phyloP scores from a whole-genome alignment of 2,329 filamentous ascomycete genomes.

The Colletotrichum musicola region DNA sequence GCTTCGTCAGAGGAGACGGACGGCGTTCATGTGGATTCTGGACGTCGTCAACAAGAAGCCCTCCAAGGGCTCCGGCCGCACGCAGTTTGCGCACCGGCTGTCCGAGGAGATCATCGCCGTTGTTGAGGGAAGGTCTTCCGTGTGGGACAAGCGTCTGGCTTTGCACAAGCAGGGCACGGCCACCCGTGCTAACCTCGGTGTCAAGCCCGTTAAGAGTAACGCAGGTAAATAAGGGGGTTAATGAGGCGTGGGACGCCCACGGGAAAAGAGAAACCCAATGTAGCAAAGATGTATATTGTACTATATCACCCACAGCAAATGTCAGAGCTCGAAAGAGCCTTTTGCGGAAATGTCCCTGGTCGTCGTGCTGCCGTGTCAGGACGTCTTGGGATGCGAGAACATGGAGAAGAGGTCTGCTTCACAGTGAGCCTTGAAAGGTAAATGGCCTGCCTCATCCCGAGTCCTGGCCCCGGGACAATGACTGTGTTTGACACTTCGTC shows the following conservation, averaged over 20 bases:
- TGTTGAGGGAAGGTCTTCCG: conserved; percentile 84
- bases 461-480: too few species aligned
- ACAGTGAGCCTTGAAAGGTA: too few species aligned
- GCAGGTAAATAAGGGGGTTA: not conserved
- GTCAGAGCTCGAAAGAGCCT: conserved; percentile 27
- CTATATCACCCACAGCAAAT: conserved; percentile 29
- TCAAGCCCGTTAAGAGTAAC: conserved; percentile 52
- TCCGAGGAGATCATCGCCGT: conserved; percentile 90
- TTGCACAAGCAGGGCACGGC: conserved; percentile 86
- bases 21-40: conserved; percentile 90
- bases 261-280: conserved; percentile 6
- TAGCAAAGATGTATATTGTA: conserved; percentile 40
- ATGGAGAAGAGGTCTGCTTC: too few species aligned
- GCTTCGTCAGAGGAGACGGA: conserved; percentile 80
- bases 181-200: conserved; percentile 78
- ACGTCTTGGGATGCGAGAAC: too few species aligned
- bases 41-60: conserved; percentile 84
- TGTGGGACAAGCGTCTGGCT: conserved; percentile 84
- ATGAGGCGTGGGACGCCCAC: not conserved
- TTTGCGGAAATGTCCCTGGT: not conserved
- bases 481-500: too few species aligned
- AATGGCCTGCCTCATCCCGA: too few species aligned
- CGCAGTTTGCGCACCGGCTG: conserved; percentile 80
- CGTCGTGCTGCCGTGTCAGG: not conserved
- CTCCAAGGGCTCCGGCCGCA: conserved; percentile 77